A percentile compares a stretch with the other conserved stretches of the same genome.
phyloP scores from a whole-genome alignment of 1,284 basidiomycete species.

The Phaffia rhodozyma region DNA sequence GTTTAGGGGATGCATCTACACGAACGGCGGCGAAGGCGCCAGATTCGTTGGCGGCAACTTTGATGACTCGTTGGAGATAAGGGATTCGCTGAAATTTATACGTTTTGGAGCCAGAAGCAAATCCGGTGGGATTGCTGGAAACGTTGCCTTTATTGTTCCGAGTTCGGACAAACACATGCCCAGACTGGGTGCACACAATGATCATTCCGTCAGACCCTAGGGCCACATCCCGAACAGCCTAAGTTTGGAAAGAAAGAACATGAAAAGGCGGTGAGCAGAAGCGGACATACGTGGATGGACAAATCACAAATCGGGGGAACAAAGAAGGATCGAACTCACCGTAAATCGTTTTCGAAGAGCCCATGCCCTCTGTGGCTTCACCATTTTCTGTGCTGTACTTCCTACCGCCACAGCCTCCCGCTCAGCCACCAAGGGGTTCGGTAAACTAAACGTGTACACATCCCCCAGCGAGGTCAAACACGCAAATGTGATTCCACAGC shows the following conservation, averaged over 20 bases:
- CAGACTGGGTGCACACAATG: conserved; percentile 85
- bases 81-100: conserved; percentile 75
- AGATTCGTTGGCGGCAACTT: conserved; percentile 74
- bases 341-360: conserved; percentile 74
- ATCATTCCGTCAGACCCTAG: conserved; percentile 75
- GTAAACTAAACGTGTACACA: conserved; percentile 69
- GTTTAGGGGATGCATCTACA: conserved; percentile 53
- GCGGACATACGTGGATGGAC: not conserved
- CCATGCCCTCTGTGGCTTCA: conserved; percentile 83
- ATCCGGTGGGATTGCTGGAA: conserved; percentile 18
- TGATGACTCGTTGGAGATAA: conserved; percentile 68
- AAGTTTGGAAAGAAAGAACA: not conserved
- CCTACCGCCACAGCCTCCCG: conserved; percentile 26
- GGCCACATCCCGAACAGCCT: conserved; percentile 57
- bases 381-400: conserved; percentile 32
- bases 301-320: not conserved
- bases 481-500: conserved; percentile 69
- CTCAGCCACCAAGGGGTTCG: conserved; percentile 36
- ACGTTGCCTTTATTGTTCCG: conserved; percentile 36
- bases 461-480: conserved; percentile 81
- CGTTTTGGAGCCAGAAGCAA: conserved; percentile 40
- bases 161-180: conserved; percentile 79
- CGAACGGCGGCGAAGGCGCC: conserved; percentile 82
- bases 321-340: conserved; percentile 35
- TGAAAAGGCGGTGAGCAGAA: not conserved